A percentile compares a stretch with the other conserved stretches of the same genome.
These are phyloP conservation scores for Oxyria digyna DNA, from an alignment of 148 eudicot species.

Conservation along the genomic window DNA sequence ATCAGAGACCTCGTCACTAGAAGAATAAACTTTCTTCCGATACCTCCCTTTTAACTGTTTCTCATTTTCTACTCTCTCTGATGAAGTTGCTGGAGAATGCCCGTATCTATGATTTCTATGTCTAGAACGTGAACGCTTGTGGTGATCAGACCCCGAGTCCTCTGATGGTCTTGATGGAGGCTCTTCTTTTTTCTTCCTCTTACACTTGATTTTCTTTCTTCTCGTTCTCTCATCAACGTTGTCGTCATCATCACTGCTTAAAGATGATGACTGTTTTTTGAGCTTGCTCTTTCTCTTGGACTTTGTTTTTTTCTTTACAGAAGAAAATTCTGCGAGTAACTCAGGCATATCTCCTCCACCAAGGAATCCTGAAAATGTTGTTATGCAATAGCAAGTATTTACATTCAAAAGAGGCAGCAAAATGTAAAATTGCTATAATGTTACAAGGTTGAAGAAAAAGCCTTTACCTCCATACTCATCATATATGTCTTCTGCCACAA, in stretches of 20 bases:
- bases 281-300: conserved; percentile 35
- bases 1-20: conserved; percentile 13
- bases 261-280: conserved; percentile 20
- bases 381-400: conserved; percentile 10
- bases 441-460: not conserved
- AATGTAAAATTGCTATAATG: not conserved
- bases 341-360: conserved; percentile 49
- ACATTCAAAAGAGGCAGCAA: not conserved
- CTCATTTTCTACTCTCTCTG: not conserved
- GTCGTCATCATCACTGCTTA: conserved; percentile 19
- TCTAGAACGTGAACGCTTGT: not conserved
- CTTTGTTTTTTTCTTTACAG: conserved; percentile 42
- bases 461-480: conserved; percentile 94
- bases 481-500: conserved; percentile 97
- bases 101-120: not conserved
- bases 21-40: not conserved
- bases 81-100: not conserved
- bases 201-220: conserved; percentile 14
- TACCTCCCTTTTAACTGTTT: not conserved
- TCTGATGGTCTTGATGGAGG: not conserved
- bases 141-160: conserved; percentile 13
- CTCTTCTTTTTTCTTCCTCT: conserved; percentile 20
- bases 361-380: conserved; percentile 57
- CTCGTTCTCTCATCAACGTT: conserved; percentile 23
- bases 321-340: conserved; percentile 48